phyloP scores from a whole-genome alignment of 2,329 filamentous ascomycete genomes.

The Macroventuria anomochaeta region DNA sequence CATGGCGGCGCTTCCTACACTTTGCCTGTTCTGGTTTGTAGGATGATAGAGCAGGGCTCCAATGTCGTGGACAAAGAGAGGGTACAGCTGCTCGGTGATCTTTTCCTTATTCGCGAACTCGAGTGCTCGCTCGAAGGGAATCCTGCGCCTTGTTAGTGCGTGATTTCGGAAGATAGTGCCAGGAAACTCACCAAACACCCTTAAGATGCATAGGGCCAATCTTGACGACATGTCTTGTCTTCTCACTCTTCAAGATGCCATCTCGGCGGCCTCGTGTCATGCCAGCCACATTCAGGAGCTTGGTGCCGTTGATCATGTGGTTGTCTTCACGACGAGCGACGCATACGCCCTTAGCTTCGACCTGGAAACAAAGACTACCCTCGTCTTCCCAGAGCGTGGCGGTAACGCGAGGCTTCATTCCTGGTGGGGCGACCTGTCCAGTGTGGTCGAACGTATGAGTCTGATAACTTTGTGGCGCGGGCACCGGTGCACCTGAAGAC shows the following conservation, averaged over 20 bases:
- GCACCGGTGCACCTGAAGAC: constrained; percentile 41
- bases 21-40: constrained; percentile 81
- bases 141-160: constrained; percentile 64
- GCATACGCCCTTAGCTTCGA: constrained; percentile 94
- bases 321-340: constrained; percentile 97
- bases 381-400: constrained; percentile 99
- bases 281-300: constrained; percentile 93
- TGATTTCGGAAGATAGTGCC: too few species aligned
- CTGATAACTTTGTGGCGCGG: constrained; percentile 43
- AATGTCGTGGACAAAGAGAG: constrained; percentile 97
- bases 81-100: constrained; percentile 94
- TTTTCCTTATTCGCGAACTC: constrained; percentile 99
- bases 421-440: constrained; percentile 89
- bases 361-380: constrained; percentile 95
- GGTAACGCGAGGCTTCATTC: constrained; percentile 95
- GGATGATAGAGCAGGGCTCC: constrained; percentile 92
- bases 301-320: constrained; percentile 99
- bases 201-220: constrained; percentile 99
- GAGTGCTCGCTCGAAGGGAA: constrained; percentile 94
- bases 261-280: constrained; percentile 97
- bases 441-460: constrained; percentile 76
- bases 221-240: constrained; percentile 95
- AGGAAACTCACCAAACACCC: constrained; percentile 58
- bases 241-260: constrained; percentile 97
- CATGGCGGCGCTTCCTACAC: constrained; percentile 74